These are phyloP conservation scores for Monotropa hypopitys DNA, from an alignment of 179 eudicot species.

Conservation along the genomic window DNA sequence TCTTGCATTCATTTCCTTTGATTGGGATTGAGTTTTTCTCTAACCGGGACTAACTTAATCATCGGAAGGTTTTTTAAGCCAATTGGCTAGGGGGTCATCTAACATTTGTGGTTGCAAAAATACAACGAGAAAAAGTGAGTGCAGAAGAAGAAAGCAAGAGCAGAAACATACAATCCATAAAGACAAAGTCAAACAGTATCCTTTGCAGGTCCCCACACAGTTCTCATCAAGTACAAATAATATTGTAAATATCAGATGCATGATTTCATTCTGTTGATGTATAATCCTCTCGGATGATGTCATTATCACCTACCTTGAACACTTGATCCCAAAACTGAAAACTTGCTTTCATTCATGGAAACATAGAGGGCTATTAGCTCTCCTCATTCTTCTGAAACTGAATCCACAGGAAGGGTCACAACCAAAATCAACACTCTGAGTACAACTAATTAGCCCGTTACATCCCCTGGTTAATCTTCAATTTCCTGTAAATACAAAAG, in stretches of 20 bases:
- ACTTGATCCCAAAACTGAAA: background rate
- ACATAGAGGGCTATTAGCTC: background rate
- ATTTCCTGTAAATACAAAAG: conserved; percentile 15
- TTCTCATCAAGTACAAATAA: background rate
- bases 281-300: background rate
- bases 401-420: background rate
- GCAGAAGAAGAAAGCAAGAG: no score
- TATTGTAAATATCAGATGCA: no score
- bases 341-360: no score
- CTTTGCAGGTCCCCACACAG: background rate
- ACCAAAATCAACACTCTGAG: background rate
- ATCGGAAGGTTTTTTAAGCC: no score
- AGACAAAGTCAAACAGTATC: no score
- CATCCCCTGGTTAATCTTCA: background rate
- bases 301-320: background rate
- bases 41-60: no score
- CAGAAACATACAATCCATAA: no score
- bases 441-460: background rate
- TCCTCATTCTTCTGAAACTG: background rate
- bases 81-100: no score
- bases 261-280: background rate
- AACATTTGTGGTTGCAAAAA: no score
- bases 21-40: no score
- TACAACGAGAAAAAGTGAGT: no score
- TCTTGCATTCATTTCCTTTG: no score